Conservation (phyloP, 2,329 filamentous ascomycete species). For the Cladophialophora psammophila region DNA sequence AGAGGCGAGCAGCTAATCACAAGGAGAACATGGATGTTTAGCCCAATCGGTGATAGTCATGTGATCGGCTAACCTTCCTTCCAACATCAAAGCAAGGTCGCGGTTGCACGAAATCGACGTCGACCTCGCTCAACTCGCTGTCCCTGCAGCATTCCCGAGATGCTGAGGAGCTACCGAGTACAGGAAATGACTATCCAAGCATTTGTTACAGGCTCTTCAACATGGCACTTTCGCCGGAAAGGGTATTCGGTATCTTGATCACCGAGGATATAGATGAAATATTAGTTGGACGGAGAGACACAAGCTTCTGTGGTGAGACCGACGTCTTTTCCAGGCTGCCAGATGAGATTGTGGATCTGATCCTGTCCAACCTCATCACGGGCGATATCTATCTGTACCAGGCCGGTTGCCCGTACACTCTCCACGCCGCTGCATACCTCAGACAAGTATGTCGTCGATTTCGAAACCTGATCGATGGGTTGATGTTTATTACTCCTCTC, state of each 20-base stretch:
- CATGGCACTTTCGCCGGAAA: neutral
- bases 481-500: slow-evolving; percentile 2
- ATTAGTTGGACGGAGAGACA: neutral
- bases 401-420: neutral
- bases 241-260: neutral
- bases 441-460: slow-evolving; percentile 18
- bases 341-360: slow-evolving; percentile 9
- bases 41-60: no score
- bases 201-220: neutral
- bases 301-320: neutral
- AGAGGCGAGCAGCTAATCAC: no score
- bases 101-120: no score
- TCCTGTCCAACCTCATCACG: slow-evolving; percentile 14
- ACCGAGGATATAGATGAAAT: neutral
- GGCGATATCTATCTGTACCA: neutral
- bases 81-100: no score
- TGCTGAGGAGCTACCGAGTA: neutral
- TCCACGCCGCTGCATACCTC: neutral
- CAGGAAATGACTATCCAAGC: neutral
- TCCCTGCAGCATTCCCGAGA: neutral
- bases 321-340: slow-evolving; percentile 6
- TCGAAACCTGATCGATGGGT: neutral
- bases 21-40: no score
- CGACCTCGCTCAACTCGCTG: no score
- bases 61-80: no score